phyloP scores from a whole-genome alignment of 495 filamentous ascomycete genomes.

The Penicillium longicatenatum region DNA sequence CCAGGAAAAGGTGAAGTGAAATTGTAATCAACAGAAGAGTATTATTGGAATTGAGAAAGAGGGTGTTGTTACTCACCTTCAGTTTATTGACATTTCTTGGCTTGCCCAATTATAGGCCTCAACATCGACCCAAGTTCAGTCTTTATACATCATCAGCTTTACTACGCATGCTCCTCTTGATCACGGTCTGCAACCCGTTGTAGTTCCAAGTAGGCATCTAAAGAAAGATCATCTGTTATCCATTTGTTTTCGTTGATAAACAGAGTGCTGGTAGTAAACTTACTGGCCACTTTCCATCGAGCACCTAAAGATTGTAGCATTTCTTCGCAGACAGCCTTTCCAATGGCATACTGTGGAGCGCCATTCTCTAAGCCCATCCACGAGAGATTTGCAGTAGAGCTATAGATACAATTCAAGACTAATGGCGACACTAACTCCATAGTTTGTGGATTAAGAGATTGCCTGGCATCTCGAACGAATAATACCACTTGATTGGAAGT shows the following conservation, averaged over 20 bases:
- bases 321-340: background rate
- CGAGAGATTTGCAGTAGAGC: background rate
- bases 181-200: background rate
- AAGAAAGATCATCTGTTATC: background rate
- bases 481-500: background rate
- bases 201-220: conserved; percentile 1
- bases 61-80: too few species aligned
- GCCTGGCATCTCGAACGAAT: background rate
- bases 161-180: background rate
- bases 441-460: background rate
- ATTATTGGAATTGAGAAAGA: too few species aligned
- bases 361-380: background rate
- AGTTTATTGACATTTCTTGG: too few species aligned
- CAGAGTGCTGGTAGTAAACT: background rate
- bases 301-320: background rate
- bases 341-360: background rate
- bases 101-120: too few species aligned
- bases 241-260: too few species aligned
- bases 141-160: too few species aligned
- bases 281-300: conserved; percentile 1
- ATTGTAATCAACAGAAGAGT: too few species aligned
- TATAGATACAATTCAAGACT: background rate
- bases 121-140: too few species aligned
- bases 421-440: background rate
- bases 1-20: too few species aligned